phyloP scores from a whole-genome alignment of 306 rosid genomes.

The Hippophae gyantsensis region DNA sequence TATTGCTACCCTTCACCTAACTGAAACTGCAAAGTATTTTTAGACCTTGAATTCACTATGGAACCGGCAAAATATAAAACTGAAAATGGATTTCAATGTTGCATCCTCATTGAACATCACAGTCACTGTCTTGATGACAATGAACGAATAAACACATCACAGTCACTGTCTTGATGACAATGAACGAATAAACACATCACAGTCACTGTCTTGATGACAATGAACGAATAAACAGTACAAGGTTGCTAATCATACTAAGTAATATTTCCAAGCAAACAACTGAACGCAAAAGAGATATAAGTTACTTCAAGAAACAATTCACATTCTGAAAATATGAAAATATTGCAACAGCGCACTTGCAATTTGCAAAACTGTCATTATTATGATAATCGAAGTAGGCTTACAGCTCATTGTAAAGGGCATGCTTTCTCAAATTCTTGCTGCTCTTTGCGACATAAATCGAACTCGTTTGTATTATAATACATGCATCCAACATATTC shows the following conservation, averaged over 20 bases:
- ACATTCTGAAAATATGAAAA: conserved; percentile 12
- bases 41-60: no score
- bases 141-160: no score
- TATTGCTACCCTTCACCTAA: no score
- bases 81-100: background rate
- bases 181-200: background rate
- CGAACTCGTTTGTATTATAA: conserved; percentile 87
- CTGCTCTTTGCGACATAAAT: conserved; percentile 94
- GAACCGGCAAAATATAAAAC: no score
- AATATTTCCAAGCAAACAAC: conserved; percentile 21
- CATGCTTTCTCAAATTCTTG: conserved; percentile 68
- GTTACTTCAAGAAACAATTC: conserved; percentile 21
- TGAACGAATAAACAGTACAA: conserved; percentile 3
- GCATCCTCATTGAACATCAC: background rate
- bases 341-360: conserved; percentile 28
- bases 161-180: no score
- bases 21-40: no score
- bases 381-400: conserved; percentile 17
- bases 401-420: conserved; percentile 53
- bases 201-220: background rate
- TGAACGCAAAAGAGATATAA: conserved; percentile 21
- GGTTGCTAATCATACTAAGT: conserved; percentile 16
- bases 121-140: background rate
- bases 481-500: conserved; percentile 87
- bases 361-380: conserved; percentile 42